These are phyloP conservation scores for Sphagnurus paluster DNA, from an alignment of 1,284 basidiomycete genomes.

Conservation along the genomic window DNA sequence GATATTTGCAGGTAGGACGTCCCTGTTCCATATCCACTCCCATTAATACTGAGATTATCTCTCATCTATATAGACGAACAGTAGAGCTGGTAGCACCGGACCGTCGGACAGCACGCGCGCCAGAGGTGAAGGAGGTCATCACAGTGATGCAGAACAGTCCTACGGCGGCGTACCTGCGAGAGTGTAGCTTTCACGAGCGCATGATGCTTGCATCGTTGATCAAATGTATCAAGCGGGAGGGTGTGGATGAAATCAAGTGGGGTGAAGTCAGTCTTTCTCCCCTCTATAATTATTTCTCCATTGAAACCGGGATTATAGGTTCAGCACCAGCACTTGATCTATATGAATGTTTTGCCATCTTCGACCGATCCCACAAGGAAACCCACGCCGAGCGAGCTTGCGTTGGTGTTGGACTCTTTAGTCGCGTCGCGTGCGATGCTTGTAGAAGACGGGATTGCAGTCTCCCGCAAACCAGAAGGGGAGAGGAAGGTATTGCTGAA, in stretches of 20 bases:
- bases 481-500: conserved; percentile 68
- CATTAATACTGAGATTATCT: background rate
- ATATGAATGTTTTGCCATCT: conserved; percentile 55
- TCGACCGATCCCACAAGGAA: conserved; percentile 50
- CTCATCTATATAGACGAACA: conserved; percentile 55
- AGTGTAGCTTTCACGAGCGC: conserved; percentile 84
- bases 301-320: conserved; percentile 40
- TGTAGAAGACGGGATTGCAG: conserved; percentile 60
- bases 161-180: conserved; percentile 77
- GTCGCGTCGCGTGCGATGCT: conserved; percentile 71
- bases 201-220: conserved; percentile 88
- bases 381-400: conserved; percentile 57
- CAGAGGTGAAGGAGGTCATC: conserved; percentile 82
- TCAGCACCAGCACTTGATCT: conserved; percentile 65
- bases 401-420: conserved; percentile 64
- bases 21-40: background rate
- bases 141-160: conserved; percentile 92
- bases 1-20: conserved; percentile 81
- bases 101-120: conserved; percentile 60
- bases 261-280: conserved; percentile 55
- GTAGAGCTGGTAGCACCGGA: conserved; percentile 74
- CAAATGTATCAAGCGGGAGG: conserved; percentile 81
- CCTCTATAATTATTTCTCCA: background rate
- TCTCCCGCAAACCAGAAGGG: conserved; percentile 50
- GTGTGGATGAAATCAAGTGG: conserved; percentile 87